Base-by-base conservation (phyloP, 805 yeast genomes). In the Blastobotrys terrestris region DNA sequence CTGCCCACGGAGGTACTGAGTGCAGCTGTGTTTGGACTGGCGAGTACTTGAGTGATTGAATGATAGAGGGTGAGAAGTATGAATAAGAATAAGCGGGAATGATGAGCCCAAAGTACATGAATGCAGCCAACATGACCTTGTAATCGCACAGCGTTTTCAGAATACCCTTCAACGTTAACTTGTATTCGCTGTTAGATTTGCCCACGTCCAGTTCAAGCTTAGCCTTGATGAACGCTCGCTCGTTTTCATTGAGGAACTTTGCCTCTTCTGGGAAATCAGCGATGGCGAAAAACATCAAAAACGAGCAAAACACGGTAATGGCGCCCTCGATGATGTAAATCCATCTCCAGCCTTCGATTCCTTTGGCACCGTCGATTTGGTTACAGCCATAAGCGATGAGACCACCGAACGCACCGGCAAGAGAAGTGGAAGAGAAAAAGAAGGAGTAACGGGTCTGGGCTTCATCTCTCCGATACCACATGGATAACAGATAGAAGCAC, bases 1-100 rank as follows among this genome's bases (percentile, higher is more conserved):
- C 71, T 43, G 87, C 73, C 91, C 95, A 89, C 18, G 96, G 95
- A 59, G 88, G 90, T 48, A 89, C 87, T 0, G 95, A 85, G 69
- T 83, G 84, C 52, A 84, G 78, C 67, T 89, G 89, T 7, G 95
- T 92, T 52, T 78, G 73, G 61, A 81, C 84, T 2, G 87, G 83
- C 1, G 87, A 76, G 72, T 83, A 76, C 18, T 85, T 84, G 71
- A 84, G 72, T 42, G 77, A 67, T 50, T 71, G 72, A 63, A 84
- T 81, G 63, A 84, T 84, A 31, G 84, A 73, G 44, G 87, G 81
- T 18, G 89, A 83, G 65, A 84, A 84, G 66, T 79, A 84, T 14
- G 90, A 89, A 61, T 83, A 84, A 44, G 88, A 85, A 60, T 85
- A 85, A 15, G 88, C 76, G n/a, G 89, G 88, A 54, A 84, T 78